Conservation (phyloP, 2,329 filamentous ascomycete species). For the Fusarium duplospermum region DNA sequence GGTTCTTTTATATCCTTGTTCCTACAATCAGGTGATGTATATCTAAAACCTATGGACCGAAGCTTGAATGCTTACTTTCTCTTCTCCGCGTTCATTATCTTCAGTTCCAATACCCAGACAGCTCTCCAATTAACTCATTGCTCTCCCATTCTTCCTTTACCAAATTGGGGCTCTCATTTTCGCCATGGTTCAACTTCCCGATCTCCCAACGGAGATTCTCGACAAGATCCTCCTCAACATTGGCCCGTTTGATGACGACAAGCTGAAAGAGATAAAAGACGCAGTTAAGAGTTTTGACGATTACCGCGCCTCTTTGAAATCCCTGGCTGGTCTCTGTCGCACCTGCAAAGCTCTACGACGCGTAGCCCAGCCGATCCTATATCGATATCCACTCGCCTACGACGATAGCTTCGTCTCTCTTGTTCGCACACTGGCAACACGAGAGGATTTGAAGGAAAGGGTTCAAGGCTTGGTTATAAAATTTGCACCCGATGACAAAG, state of each 20-base stretch:
- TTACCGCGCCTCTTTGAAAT: background rate
- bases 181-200: background rate
- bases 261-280: background rate
- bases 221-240: background rate
- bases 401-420: background rate
- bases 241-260: background rate
- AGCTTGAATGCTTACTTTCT: background rate
- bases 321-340: background rate
- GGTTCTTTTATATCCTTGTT: background rate
- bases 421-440: background rate
- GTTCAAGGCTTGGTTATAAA: background rate
- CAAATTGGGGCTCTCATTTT: background rate
- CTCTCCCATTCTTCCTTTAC: background rate
- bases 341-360: background rate
- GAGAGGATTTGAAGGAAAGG: background rate
- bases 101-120: background rate
- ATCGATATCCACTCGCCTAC: background rate
- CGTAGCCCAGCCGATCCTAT: background rate
- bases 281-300: background rate
- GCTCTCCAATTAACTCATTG: background rate
- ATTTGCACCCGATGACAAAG: too few relatives aligned
- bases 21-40: background rate
- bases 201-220: background rate
- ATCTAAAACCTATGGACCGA: background rate
- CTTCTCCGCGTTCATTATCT: background rate